These are phyloP conservation scores for Glycine tomentella DNA, from an alignment of 306 rosid genomes.

Conservation along the genomic window DNA sequence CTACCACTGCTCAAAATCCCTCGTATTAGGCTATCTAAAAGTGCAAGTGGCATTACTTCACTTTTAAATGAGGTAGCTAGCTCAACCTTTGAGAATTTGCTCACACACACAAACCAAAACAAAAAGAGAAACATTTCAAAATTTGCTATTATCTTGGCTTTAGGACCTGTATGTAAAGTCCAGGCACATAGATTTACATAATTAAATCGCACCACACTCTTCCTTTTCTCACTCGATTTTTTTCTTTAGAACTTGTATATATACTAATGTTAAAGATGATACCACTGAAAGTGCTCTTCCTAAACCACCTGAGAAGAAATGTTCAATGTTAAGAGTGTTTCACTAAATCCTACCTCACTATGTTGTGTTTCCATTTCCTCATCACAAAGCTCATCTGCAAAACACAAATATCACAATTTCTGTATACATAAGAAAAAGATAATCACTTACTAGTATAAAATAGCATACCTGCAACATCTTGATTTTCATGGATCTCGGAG, in stretches of 20 bases:
- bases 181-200: background rate
- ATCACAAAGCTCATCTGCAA: conserved; percentile 75
- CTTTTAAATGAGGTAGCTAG: too few relatives aligned
- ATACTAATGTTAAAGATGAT: conserved; percentile 37
- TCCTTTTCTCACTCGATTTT: conserved; percentile 29
- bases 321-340: conserved; percentile 77
- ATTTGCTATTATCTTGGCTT: conserved; percentile 48
- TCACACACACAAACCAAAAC: conserved; percentile 1
- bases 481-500: conserved; percentile 89
- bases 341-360: conserved; percentile 79
- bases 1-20: background rate
- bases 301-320: conserved; percentile 73
- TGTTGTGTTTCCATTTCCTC: conserved; percentile 66
- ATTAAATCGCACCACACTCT: background rate
- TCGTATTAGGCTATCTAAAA: background rate
- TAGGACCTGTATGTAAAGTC: conserved; percentile 9
- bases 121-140: conserved; percentile 40
- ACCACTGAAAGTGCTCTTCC: conserved; percentile 36
- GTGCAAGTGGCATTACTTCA: background rate
- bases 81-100: background rate
- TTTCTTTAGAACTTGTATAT: conserved; percentile 24
- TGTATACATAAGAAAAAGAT: background rate
- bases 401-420: conserved; percentile 16
- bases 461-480: conserved; percentile 91
- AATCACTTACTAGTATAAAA: background rate